Evolutionary conservation across 192 early-diverging fungal genomes (phyloP).

Genomic region (Jimgerdemannia flammicorona): DNA sequence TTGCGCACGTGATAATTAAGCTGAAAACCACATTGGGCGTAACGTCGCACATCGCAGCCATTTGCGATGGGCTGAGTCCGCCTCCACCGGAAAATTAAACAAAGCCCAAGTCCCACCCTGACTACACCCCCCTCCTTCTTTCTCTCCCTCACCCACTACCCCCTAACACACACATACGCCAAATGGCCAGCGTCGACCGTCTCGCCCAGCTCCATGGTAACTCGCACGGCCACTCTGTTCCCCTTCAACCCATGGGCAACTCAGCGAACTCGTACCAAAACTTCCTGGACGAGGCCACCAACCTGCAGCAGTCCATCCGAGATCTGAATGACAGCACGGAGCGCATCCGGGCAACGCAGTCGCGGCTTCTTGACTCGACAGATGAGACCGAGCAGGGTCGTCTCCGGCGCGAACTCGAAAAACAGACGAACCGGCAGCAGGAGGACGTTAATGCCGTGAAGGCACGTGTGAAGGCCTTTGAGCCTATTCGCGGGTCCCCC

Average conservation of each 20-base stretch:
- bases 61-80: too few relatives aligned
- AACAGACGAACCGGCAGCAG: slow-evolving; percentile 20
- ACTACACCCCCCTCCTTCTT: too few relatives aligned
- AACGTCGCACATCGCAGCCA: too few relatives aligned
- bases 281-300: slow-evolving; percentile 19
- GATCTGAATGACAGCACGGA: slow-evolving; percentile 21
- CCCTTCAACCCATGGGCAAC: not conserved
- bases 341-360: slow-evolving; percentile 17
- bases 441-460: slow-evolving; percentile 22
- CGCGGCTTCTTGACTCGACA: slow-evolving; percentile 19
- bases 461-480: slow-evolving; percentile 25
- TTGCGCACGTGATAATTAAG: too few relatives aligned
- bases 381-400: slow-evolving; percentile 22
- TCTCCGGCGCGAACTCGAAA: slow-evolving; percentile 5
- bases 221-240: not conserved
- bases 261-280: slow-evolving; percentile 11
- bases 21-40: too few relatives aligned
- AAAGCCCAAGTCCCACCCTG: too few relatives aligned
- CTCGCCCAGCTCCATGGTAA: not conserved
- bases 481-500: slow-evolving; percentile 16
- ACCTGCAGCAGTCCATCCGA: slow-evolving; percentile 21
- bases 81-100: too few relatives aligned
- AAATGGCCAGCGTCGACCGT: not conserved
- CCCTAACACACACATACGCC: not conserved
- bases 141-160: too few relatives aligned